phyloP scores from a whole-genome alignment of 208 protist genomes.

The Wallacemonas sp. region DNA sequence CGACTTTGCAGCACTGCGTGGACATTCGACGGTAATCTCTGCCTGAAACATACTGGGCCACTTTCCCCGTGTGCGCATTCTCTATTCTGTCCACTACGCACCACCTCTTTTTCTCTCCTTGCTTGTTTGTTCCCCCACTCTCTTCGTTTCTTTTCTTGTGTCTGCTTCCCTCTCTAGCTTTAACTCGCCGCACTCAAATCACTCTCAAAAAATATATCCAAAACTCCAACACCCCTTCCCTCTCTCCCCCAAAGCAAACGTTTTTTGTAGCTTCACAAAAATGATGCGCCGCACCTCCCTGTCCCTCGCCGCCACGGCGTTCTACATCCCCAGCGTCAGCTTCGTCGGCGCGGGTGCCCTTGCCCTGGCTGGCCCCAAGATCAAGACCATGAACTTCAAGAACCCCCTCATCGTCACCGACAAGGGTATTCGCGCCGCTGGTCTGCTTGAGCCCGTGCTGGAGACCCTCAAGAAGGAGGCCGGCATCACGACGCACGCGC shows the following conservation, averaged over 20 bases:
- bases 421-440: conserved; percentile 54
- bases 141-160: background rate
- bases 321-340: conserved; percentile 64
- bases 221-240: background rate
- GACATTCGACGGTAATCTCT: too few species aligned
- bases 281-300: conserved; percentile 32
- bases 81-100: background rate
- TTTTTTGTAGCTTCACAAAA: background rate
- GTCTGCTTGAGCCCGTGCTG: conserved; percentile 57
- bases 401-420: conserved; percentile 75
- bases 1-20: too few species aligned
- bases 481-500: conserved; percentile 38
- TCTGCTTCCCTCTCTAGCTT: background rate
- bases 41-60: too few species aligned
- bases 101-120: conserved; percentile 16
- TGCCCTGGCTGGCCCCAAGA: conserved; percentile 55
- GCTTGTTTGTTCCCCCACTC: background rate
- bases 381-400: conserved; percentile 56
- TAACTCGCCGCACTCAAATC: conserved; percentile 8
- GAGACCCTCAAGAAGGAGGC: conserved; percentile 56
- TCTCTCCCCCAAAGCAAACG: background rate
- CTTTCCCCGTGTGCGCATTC: conserved; percentile 3
- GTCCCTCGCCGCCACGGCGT: conserved; percentile 47
- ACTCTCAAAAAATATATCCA: background rate
- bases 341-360: conserved; percentile 63